Conservation (phyloP, 1,284 basidiomycete species). For the Lignosus rhinocerotis region DNA sequence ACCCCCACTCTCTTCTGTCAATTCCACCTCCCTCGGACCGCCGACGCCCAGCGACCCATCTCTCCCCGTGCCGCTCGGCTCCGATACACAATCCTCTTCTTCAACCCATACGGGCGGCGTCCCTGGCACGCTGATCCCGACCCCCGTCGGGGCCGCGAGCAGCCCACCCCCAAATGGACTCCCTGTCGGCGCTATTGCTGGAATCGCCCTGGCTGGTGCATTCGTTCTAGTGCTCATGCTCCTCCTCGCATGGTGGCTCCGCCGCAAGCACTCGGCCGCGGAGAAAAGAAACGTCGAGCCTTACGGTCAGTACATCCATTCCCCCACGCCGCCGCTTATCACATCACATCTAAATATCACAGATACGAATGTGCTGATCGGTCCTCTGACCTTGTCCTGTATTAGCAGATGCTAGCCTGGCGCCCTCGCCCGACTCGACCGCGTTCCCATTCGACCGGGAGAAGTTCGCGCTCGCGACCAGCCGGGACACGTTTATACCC, state of each 20-base stretch:
- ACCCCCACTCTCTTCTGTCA: background rate
- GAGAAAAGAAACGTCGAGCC: background rate
- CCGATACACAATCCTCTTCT: background rate
- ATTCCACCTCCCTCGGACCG: background rate
- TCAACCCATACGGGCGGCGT: background rate
- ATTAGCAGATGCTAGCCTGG: background rate
- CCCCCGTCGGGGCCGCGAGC: background rate
- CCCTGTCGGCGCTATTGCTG: background rate
- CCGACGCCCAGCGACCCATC: background rate
- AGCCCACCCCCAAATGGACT: background rate
- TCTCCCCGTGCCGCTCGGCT: background rate
- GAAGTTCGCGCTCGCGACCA: background rate
- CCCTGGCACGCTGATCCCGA: background rate
- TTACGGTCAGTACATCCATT: background rate
- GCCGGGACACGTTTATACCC: background rate
- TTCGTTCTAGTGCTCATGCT: background rate
- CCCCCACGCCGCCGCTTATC: background rate
- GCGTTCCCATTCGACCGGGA: background rate
- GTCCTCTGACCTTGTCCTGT: background rate
- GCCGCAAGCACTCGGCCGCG: background rate
- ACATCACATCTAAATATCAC: background rate
- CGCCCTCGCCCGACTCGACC: background rate
- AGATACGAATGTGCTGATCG: background rate
- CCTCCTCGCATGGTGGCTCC: background rate
- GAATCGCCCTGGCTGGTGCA: slow-evolving; percentile 1